These are phyloP conservation scores for Saccharomyces pastorianus DNA, from an alignment of 1,139 yeast genomes.

Conservation along the genomic window DNA sequence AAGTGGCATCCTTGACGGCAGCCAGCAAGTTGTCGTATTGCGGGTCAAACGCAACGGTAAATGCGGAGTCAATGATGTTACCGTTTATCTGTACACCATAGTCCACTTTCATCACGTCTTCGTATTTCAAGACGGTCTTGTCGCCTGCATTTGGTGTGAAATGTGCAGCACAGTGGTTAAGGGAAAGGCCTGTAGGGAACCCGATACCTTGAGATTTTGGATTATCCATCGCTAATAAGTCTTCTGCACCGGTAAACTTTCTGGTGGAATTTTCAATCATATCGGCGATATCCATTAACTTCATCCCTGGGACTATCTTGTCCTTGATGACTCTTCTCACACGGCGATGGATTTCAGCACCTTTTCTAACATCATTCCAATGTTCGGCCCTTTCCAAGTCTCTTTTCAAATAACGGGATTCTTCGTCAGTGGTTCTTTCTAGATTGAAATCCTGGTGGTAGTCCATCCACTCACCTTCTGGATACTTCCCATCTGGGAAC, in stretches of 20 bases:
- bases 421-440: conserved; percentile 78
- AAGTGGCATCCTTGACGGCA: conserved; percentile 89
- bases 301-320: conserved; percentile 82
- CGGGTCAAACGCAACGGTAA: conserved; percentile 81
- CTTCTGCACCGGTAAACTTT: conserved; percentile 56
- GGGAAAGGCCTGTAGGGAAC: conserved; percentile 91
- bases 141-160: conserved; percentile 97
- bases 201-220: conserved; percentile 71
- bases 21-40: conserved; percentile 70
- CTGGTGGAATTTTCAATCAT: conserved; percentile 80
- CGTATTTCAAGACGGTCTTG: conserved; percentile 65
- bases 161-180: conserved; percentile 95
- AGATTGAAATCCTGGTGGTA: conserved; percentile 65
- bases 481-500: conserved; percentile 68
- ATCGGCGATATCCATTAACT: conserved; percentile 83
- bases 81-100: conserved; percentile 97
- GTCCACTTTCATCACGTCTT: conserved; percentile 94
- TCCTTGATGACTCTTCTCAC: conserved; percentile 76
- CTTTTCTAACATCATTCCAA: conserved; percentile 90
- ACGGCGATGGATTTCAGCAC: conserved; percentile 90
- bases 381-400: conserved; percentile 43
- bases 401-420: conserved; percentile 69
- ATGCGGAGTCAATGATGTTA: conserved; percentile 90
- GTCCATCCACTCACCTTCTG: conserved; percentile 83
- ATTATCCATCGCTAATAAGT: conserved; percentile 30